phyloP scores from a whole-genome alignment of 2,329 filamentous ascomycete genomes.

The Cytospora leucostoma region DNA sequence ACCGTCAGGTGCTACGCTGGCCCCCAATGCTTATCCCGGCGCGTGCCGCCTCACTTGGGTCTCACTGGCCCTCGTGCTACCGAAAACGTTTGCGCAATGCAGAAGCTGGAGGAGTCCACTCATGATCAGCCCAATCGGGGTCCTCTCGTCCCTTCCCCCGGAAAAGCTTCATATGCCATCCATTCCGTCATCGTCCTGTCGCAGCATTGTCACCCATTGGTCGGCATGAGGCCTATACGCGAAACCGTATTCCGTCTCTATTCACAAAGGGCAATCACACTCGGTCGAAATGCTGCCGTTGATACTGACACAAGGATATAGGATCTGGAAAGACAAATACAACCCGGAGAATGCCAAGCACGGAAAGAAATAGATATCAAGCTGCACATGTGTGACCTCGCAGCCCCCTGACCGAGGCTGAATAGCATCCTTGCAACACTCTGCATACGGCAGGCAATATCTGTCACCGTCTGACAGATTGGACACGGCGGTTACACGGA shows the following conservation, averaged over 20 bases:
- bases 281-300: constrained; percentile 6
- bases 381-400: background rate
- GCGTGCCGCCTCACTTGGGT: constrained; percentile 3
- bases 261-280: constrained; percentile 11
- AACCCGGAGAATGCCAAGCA: constrained; percentile 52
- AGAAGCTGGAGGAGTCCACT: background rate
- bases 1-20: background rate
- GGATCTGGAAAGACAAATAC: constrained; percentile 99
- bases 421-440: background rate
- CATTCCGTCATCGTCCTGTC: no score
- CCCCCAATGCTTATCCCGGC: background rate
- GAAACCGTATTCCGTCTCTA: background rate
- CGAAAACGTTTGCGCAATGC: constrained; percentile 13
- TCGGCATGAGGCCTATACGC: background rate
- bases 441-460: background rate
- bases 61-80: constrained; percentile 11
- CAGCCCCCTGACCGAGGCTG: background rate
- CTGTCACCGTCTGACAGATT: background rate
- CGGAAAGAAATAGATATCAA: constrained; percentile 42
- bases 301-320: constrained; percentile 40
- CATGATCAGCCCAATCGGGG: constrained; percentile 11
- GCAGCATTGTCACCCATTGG: background rate
- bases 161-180: background rate
- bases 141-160: background rate
- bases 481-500: background rate